Conservation (phyloP, 148 eudicot species). For the Chenopodium quinoa region DNA sequence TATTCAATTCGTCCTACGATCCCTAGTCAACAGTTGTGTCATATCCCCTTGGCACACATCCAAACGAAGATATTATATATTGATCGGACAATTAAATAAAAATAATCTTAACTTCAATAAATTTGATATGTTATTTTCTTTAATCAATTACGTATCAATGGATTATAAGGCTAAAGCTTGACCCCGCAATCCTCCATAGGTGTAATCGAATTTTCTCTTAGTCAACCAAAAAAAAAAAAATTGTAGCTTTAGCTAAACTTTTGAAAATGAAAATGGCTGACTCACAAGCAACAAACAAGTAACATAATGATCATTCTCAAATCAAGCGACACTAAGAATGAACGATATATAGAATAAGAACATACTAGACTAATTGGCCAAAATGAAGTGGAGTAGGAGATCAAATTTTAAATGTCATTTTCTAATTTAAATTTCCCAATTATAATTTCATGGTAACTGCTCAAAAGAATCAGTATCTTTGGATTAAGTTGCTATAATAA, state of each 20-base stretch:
- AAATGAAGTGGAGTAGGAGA: background rate
- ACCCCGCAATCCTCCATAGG: too few species aligned
- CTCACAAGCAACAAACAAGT: background rate
- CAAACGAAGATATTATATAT: too few species aligned
- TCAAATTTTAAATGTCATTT: conserved; percentile 7
- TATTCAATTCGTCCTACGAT: too few species aligned
- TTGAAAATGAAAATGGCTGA: background rate
- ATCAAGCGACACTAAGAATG: background rate
- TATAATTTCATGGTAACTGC: background rate
- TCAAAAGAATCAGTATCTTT: conserved; percentile 4
- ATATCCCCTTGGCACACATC: too few species aligned
- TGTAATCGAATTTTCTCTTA: too few species aligned
- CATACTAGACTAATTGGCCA: background rate
- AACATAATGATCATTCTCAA: background rate
- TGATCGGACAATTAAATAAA: too few species aligned
- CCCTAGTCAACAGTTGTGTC: too few species aligned
- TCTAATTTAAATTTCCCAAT: background rate
- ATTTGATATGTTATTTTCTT: too few species aligned
- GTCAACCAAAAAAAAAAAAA: too few species aligned
- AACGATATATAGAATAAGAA: background rate
- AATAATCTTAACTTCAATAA: too few species aligned
- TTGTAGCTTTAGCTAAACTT: background rate
- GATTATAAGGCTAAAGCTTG: too few species aligned
- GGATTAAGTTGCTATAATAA: background rate
- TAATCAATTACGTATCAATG: too few species aligned